Base-by-base conservation (phyloP, 2,329 filamentous ascomycete species). In the Leptodontidium sp. region DNA sequence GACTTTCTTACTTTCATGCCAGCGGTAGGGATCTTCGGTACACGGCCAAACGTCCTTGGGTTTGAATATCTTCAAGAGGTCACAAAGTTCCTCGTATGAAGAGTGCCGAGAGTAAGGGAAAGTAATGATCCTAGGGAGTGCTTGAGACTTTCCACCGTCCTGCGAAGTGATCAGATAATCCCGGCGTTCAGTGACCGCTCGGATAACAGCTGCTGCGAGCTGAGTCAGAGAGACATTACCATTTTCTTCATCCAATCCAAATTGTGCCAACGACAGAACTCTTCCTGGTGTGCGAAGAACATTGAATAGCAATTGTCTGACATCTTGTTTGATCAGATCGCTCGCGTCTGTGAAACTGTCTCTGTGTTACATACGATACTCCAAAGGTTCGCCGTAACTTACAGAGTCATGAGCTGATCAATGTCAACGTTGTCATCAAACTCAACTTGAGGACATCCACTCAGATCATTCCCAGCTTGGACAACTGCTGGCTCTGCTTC, bases 81-180 rank as follows among this genome's bases (percentile, higher is more conserved):
- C 81, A 71, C 93, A 91, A 2, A 97, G 85, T 77, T 98, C 95
- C 0, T 84, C 82, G 69, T 96, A 95, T 0, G 93, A 97, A 0
- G 95, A 97, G 79, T 98, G 95, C 0, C 95, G 87, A 0, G 95
- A 95, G 76, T 94, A 98, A 0, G 94, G 93, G 73, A 97, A 98
- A 0, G 78, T 81, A 2, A 90, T 87, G 12, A 70, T 43, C 59
- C 68, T 75, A 0, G 75, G 71, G 15, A 78, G 68, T 26, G 43
- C 17, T 49, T 63, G 62, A 12, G 17, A 14, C 8, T 45, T 29
- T 45, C 53, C 57, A 32, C 43, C 50, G 32, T 11, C 32, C 15
- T 21, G 38, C 21, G 57, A 55, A 55, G 8, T 47, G 21, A 15
- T 32, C n/a, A 8, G 38, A 32, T 61, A 14, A 15, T 35, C 52